These are phyloP conservation scores for Microcyclosporella mali DNA, from an alignment of 2,329 filamentous ascomycete genomes.

Conservation along the genomic window DNA sequence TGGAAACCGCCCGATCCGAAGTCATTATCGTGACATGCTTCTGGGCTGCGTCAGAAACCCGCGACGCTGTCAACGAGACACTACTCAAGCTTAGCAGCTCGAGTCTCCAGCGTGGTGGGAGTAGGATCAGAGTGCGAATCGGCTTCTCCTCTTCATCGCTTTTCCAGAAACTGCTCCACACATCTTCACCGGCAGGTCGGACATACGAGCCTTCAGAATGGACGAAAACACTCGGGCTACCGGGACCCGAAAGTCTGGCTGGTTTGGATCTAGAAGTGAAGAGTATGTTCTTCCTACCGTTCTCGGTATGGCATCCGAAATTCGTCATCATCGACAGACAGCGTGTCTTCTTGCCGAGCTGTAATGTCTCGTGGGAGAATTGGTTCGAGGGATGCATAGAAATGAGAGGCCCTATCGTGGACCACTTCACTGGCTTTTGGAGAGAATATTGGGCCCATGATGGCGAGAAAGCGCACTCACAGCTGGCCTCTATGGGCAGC, in stretches of 20 bases:
- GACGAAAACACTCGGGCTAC: constrained; percentile 58
- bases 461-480: constrained; percentile 4
- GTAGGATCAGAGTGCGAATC: constrained; percentile 60
- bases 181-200: constrained; percentile 56
- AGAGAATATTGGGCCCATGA: constrained; percentile 57
- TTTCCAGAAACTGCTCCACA: constrained; percentile 69
- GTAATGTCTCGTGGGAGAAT: constrained; percentile 80
- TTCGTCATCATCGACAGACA: constrained; percentile 67
- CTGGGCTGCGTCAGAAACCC: constrained; percentile 63
- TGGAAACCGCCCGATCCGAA: constrained; percentile 56
- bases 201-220: constrained; percentile 56
- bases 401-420: constrained; percentile 56
- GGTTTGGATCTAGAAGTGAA: constrained; percentile 66
- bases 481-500: too few species aligned
- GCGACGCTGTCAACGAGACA: constrained; percentile 51
- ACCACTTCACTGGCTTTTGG: constrained; percentile 62
- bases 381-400: constrained; percentile 77
- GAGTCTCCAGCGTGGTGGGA: constrained; percentile 28
- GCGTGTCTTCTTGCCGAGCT: constrained; percentile 65
- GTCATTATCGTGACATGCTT: constrained; percentile 77
- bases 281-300: constrained; percentile 70
- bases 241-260: constrained; percentile 46
- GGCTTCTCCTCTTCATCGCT: constrained; percentile 70
- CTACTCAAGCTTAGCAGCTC: constrained; percentile 55
- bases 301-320: constrained; percentile 85